These are phyloP conservation scores for Dichomitus squalens DNA, from an alignment of 1,284 basidiomycete genomes.

Conservation along the genomic window DNA sequence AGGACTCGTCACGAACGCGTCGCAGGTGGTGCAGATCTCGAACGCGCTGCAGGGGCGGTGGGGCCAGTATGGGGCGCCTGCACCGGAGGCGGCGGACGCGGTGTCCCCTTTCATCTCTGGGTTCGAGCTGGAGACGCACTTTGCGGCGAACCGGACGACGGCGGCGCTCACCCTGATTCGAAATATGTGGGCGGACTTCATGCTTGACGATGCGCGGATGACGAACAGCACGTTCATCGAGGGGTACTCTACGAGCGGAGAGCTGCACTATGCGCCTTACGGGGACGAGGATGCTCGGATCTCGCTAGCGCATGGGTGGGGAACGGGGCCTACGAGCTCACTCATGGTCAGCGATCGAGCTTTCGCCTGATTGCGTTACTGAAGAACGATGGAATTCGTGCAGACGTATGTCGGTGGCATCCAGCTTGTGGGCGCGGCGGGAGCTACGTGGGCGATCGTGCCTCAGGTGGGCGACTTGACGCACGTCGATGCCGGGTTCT, in stretches of 20 bases:
- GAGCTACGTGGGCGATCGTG: slow-evolving; percentile 9
- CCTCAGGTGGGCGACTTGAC: slow-evolving; percentile 11
- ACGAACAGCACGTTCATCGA: slow-evolving; percentile 12
- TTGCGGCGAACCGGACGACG: slow-evolving; percentile 10
- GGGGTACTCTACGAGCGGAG: slow-evolving; percentile 12
- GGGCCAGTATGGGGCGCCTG: slow-evolving; percentile 12
- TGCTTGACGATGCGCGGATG: slow-evolving; percentile 8
- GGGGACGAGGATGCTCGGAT: slow-evolving; percentile 10
- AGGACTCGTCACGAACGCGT: slow-evolving; percentile 10
- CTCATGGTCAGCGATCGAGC: background rate
- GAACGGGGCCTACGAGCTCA: slow-evolving; percentile 11
- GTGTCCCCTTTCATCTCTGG: slow-evolving; percentile 13
- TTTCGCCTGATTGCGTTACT: background rate
- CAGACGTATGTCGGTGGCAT: slow-evolving; percentile 12
- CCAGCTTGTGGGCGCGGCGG: slow-evolving; percentile 10
- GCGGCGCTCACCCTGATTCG: slow-evolving; percentile 14
- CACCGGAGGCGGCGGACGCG: slow-evolving; percentile 16
- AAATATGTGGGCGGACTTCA: slow-evolving; percentile 15
- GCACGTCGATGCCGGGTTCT: slow-evolving; percentile 10
- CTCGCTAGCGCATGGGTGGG: slow-evolving; percentile 15
- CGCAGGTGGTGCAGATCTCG: slow-evolving; percentile 5
- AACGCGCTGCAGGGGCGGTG: slow-evolving; percentile 8
- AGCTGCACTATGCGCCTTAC: slow-evolving; percentile 16
- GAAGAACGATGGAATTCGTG: background rate
- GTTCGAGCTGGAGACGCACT: slow-evolving; percentile 17